Evolutionary conservation across 1,284 basidiomycete species (phyloP).

Genomic region (Xanthoconium separans): DNA sequence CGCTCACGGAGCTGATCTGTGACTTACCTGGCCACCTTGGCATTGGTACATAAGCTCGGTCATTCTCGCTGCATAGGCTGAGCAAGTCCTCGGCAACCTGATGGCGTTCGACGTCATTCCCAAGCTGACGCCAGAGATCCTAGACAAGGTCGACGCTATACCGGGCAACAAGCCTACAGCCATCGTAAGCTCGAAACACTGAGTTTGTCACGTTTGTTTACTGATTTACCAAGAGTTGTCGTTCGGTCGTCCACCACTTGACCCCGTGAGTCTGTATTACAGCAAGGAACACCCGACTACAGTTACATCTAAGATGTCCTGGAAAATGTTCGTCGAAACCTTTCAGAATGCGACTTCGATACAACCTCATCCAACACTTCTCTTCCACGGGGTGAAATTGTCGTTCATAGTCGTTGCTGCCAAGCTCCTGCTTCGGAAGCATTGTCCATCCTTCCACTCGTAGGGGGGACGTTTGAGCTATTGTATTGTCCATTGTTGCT

Average conservation of each 20-base stretch:
- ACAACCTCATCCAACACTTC: too few relatives aligned
- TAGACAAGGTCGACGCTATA: conserved; percentile 56
- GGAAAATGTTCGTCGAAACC: too few relatives aligned
- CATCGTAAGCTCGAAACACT: conserved; percentile 24
- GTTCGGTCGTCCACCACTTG: conserved; percentile 33
- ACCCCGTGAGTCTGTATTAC: conserved; percentile 20
- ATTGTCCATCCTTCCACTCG: neutral
- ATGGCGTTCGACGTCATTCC: conserved; percentile 61
- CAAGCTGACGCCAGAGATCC: conserved; percentile 55
- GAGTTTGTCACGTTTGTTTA: neutral
- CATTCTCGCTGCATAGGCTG: conserved; percentile 61
- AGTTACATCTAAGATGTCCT: too few relatives aligned
- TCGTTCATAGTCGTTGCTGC: too few relatives aligned
- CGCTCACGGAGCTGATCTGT: conserved; percentile 44
- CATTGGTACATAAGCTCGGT: conserved; percentile 75
- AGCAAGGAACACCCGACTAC: too few relatives aligned
- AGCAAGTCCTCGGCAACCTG: conserved; percentile 61
- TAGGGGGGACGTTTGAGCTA: conserved; percentile 5
- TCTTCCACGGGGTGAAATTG: too few relatives aligned
- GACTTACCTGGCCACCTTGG: conserved; percentile 69
- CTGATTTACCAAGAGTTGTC: conserved; percentile 21
- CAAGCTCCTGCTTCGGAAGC: neutral
- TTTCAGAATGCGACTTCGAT: too few relatives aligned
- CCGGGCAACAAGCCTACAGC: conserved; percentile 43
- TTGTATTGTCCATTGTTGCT: conserved; percentile 2